These are phyloP conservation scores for Clavispora carvajalis DNA, from an alignment of 805 yeast genomes.

Conservation along the genomic window DNA sequence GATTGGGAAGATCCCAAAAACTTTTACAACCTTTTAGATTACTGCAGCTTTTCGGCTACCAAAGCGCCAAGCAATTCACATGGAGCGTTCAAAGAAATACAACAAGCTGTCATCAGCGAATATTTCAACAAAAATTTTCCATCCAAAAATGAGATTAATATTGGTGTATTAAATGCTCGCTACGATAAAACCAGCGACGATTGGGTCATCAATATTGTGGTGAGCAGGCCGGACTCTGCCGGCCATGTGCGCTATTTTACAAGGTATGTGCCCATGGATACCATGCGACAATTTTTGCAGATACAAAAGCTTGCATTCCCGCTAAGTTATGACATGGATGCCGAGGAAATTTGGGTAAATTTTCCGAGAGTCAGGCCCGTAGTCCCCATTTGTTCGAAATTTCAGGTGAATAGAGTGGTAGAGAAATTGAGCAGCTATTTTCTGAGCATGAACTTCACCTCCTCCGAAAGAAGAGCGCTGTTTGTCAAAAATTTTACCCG, in stretches of 20 bases:
- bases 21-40: constrained; percentile 35
- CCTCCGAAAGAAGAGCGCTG: constrained; percentile 19
- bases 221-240: neutral
- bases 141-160: neutral
- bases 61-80: constrained; percentile 17
- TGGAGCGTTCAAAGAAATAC: constrained; percentile 21
- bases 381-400: constrained; percentile 35
- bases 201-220: constrained; percentile 24
- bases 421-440: constrained; percentile 47
- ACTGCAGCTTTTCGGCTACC: constrained; percentile 28
- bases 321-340: constrained; percentile 21
- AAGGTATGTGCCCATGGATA: constrained; percentile 8
- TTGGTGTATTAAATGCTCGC: constrained; percentile 30
- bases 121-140: constrained; percentile 22
- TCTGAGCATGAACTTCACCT: constrained; percentile 18
- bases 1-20: constrained; percentile 28
- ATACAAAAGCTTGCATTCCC: constrained; percentile 26
- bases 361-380: constrained; percentile 22
- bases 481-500: constrained; percentile 8
- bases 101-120: constrained; percentile 15
- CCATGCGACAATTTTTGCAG: constrained; percentile 8
- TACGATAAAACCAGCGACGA: constrained; percentile 26
- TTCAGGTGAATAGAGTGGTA: constrained; percentile 43
- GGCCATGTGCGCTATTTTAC: neutral
- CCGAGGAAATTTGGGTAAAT: constrained; percentile 16